phyloP scores from a whole-genome alignment of 202 grass and related monocot species.

The Cymbopogon flexuosus region DNA sequence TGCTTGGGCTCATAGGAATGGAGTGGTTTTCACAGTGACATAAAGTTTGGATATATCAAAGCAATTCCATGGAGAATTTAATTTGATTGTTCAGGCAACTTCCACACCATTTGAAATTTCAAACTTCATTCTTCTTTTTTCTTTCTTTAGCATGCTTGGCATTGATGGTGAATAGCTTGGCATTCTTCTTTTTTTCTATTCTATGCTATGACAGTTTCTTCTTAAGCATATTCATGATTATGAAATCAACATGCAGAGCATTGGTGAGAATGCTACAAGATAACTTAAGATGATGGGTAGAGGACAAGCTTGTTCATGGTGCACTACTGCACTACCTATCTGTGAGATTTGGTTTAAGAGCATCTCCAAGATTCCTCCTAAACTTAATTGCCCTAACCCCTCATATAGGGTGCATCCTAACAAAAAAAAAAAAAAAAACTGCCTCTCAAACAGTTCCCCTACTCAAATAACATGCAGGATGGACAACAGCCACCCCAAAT shows the following conservation, averaged over 20 bases:
- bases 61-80: background rate
- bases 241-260: background rate
- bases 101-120: background rate
- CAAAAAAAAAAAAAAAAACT: too few species aligned
- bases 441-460: background rate
- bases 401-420: background rate
- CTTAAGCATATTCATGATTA: background rate
- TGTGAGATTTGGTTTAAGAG: conserved; percentile 15
- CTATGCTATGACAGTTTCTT: background rate
- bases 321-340: background rate
- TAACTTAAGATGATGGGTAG: conserved; percentile 15
- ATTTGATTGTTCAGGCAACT: background rate
- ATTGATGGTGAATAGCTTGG: background rate
- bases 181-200: too few species aligned
- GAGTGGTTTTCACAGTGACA: background rate
- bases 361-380: background rate
- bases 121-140: background rate
- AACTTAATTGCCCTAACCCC: background rate
- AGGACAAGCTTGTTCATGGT: background rate
- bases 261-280: background rate
- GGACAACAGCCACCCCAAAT: background rate
- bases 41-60: background rate
- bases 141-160: conserved; percentile 14
- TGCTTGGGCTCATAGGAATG: background rate
- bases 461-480: background rate